Percentiles rank a stretch among this genome's conserved stretches.
Evolutionary conservation across 164 flowering plant species (phyloP).

Genomic region (Stephania yunnanensis): DNA sequence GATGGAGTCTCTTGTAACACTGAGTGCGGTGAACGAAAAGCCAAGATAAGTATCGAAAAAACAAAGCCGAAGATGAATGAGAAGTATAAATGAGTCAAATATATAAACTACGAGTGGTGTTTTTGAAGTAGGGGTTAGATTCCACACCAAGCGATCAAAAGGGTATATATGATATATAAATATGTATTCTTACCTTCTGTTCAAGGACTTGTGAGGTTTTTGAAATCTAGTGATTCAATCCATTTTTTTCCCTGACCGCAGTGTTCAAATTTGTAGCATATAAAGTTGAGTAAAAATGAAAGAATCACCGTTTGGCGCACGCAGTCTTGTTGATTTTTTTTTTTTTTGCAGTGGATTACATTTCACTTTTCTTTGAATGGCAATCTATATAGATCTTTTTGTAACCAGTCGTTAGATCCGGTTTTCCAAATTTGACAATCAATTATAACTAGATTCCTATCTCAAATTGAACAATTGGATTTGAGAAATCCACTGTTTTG

Average conservation of each 20-base stretch:
- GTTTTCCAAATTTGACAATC: too few species aligned
- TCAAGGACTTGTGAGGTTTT: conserved; percentile 12
- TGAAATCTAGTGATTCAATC: conserved; percentile 11
- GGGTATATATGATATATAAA: conserved; percentile 5
- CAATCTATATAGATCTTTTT: too few species aligned
- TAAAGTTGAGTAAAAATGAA: conserved; percentile 11
- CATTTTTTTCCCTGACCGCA: background rate
- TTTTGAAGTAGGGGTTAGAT: conserved; percentile 24
- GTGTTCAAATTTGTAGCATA: conserved; percentile 24
- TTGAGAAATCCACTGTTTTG: too few species aligned
- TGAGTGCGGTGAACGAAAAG: background rate
- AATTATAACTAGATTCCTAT: too few species aligned
- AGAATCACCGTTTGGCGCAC: background rate
- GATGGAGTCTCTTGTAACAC: background rate
- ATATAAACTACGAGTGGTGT: conserved; percentile 9
- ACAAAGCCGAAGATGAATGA: conserved; percentile 1
- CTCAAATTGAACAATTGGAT: too few species aligned
- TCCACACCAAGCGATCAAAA: conserved; percentile 6
- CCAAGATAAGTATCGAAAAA: background rate
- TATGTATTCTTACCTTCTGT: conserved; percentile 17
- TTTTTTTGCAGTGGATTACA: background rate
- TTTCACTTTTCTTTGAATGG: background rate
- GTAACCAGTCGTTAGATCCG: too few species aligned
- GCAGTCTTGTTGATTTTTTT: background rate
- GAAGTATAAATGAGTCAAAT: conserved; percentile 15